Evolutionary conservation across 495 filamentous ascomycete genomes (phyloP).

Genomic region (Annulohypoxylon stygium): DNA sequence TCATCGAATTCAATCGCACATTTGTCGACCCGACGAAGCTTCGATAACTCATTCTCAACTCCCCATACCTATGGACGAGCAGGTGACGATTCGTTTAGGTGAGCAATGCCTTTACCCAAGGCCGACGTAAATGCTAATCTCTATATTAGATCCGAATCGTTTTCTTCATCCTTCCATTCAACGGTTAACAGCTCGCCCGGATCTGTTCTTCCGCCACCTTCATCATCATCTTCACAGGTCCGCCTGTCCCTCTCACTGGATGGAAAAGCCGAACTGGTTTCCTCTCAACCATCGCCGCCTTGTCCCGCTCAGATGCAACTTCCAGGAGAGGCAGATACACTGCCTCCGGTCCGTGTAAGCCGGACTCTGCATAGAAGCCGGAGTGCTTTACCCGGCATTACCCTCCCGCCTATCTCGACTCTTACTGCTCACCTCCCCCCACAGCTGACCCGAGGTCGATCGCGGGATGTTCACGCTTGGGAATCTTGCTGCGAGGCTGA

Average conservation of each 20-base stretch:
- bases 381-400: constrained; percentile 62
- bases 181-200: constrained; percentile 44
- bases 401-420: constrained; percentile 64
- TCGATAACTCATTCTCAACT: constrained; percentile 54
- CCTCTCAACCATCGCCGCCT: constrained; percentile 79
- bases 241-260: constrained; percentile 82
- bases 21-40: constrained; percentile 57
- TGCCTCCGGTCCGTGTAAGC: constrained; percentile 66
- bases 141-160: constrained; percentile 51
- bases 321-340: constrained; percentile 44
- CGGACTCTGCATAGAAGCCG: constrained; percentile 67
- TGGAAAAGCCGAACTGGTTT: constrained; percentile 83
- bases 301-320: constrained; percentile 51
- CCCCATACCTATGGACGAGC: constrained; percentile 49
- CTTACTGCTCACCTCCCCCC: constrained; percentile 73
- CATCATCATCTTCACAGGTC: constrained; percentile 62
- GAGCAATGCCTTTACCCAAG: constrained; percentile 12
- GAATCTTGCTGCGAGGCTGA: constrained; percentile 83
- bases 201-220: constrained; percentile 48
- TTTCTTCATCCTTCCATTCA: constrained; percentile 54
- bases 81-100: constrained; percentile 57
- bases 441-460: constrained; percentile 71
- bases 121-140: constrained; percentile 14
- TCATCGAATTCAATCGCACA: constrained; percentile 56
- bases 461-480: constrained; percentile 86